Evolutionary conservation across 345 rosid species (phyloP), one percentile per base, ranked within the genome.

Genomic region (Salix purpurea): DNA sequence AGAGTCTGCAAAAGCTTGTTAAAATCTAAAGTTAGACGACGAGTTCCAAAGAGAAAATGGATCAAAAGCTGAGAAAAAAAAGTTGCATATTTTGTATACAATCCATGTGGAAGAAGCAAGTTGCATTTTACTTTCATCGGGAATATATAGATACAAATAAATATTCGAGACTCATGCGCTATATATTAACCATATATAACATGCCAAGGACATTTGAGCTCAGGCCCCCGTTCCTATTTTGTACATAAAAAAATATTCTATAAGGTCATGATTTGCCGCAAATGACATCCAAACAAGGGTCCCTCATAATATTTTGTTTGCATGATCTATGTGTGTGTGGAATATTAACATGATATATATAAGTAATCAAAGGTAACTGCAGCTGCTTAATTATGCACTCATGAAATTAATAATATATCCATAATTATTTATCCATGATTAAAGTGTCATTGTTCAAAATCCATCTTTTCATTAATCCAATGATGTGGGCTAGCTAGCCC

Each of bases 1-100:
- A 1, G 99, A 92, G 71, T 92, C 99, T 93, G 92, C 76, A 84
- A 67, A 78, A 73, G 15, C 23, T 24, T 21, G 40, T 8, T 32
- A 2, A 36, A 69, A 58, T 19, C 10, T 34, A 5, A 42, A 37
- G 2, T 2, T 54, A 52, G 12, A 67, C 65, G 1, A 30, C 28
- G 44, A 18, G 2, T 26, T 46, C 26, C 69, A 8, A 19, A 13
- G 50, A 78, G 65, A 58, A 21, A 2, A 36, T 58, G 56, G 3
- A 24, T 9, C 19, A 9, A 7, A 66, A 54, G 8, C 9, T 19
- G 30, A 11, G 19, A 36, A 36, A 52, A n/a, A 21, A n/a, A 67
- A 36, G 48, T 75, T 6, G 6, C 24, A 28, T 36, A 26, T 15
- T 58, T 32, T 66, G 36, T 75, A 7, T 39, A 37, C 24, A 14